Conservation (phyloP, 169 alveolate genomes). For the Plasmodium gaboni region DNA sequence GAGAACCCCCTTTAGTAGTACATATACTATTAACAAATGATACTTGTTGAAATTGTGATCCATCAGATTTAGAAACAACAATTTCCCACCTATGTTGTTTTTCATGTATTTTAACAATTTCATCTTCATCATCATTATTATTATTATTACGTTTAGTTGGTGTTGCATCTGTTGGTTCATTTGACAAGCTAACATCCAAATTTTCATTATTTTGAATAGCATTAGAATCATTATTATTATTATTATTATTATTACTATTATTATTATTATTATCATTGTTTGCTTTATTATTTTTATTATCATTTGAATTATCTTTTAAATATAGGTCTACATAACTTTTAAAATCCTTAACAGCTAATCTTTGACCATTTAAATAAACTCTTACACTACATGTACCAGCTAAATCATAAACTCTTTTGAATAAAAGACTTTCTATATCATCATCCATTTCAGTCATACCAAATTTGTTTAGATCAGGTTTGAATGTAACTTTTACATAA, state of each 20-base stretch:
- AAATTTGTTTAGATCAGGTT: constrained; percentile 96
- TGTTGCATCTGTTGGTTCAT: constrained; percentile 17
- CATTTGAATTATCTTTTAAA: constrained; percentile 77
- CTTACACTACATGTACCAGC: constrained; percentile 98
- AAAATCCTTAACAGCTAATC: constrained; percentile 93
- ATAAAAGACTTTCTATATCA: constrained; percentile 93
- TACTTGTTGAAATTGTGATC: constrained; percentile 96
- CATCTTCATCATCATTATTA: constrained; percentile 71
- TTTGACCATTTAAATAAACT: constrained; percentile 95
- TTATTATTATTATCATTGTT: background rate
- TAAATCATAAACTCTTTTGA: constrained; percentile 98
- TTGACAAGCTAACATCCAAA: constrained; percentile 13
- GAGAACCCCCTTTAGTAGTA: constrained; percentile 99
- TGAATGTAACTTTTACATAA: constrained; percentile 94
- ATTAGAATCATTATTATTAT: background rate
- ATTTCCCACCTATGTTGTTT: constrained; percentile 90
- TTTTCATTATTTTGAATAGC: constrained; percentile 15
- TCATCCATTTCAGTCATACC: constrained; percentile 93
- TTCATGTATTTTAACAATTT: constrained; percentile 84
- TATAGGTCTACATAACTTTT: constrained; percentile 95
- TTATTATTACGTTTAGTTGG: background rate
- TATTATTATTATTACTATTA: background rate
- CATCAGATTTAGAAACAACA: constrained; percentile 90
- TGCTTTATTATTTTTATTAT: constrained; percentile 2
- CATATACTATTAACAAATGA: constrained; percentile 98